Base-by-base conservation (phyloP, 257 asterid genomes). In the Penstemon newberryi region DNA sequence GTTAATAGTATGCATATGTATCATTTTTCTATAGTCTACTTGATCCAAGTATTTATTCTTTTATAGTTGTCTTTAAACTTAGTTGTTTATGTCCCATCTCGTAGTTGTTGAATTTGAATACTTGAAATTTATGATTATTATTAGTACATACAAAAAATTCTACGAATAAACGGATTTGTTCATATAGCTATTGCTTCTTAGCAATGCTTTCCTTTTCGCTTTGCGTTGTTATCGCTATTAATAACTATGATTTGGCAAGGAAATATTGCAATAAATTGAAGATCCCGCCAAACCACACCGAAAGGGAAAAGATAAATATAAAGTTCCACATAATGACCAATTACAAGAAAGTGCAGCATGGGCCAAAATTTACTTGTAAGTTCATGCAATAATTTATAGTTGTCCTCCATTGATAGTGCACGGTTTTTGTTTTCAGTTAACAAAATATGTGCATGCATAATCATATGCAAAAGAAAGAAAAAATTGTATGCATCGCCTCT, bases 341-440 rank as follows among this genome's bases (percentile, higher is more conserved):
- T 54, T 62, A 71, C 61, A 65, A 18, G 67, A 55, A 44, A 61
- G 44, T 25, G 50, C 51, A 50, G 33, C 44, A 36, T 5, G 36
- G 65, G 61, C 11, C 11, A 4, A 49, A 33, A 64, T 55, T 41
- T 43, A 25, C 11, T 60, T 60, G 38, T 53, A 25, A 65, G 46
- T 56, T 38, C 44, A 64, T 38, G 47, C 62, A 67, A 42, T 39
- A 62, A 60, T 5, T 25, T 25, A 47, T 51, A 42, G 25, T 40
- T 9, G 12, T 37, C 51, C 12, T 6, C 13, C 65, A 54, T 38
- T 46, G 19, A 56, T 37, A 56, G 10, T 41, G 39, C 36, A 56
- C 37, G 33, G 55, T 12, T 15, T 25, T 50, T 62, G 19, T 69
- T 44, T 68, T 37, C 51, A 62, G 25, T 39, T 46, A 25, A 36